Base-by-base conservation (phyloP, 2,329 filamentous ascomycete genomes). In the Diaporthe amygdali region DNA sequence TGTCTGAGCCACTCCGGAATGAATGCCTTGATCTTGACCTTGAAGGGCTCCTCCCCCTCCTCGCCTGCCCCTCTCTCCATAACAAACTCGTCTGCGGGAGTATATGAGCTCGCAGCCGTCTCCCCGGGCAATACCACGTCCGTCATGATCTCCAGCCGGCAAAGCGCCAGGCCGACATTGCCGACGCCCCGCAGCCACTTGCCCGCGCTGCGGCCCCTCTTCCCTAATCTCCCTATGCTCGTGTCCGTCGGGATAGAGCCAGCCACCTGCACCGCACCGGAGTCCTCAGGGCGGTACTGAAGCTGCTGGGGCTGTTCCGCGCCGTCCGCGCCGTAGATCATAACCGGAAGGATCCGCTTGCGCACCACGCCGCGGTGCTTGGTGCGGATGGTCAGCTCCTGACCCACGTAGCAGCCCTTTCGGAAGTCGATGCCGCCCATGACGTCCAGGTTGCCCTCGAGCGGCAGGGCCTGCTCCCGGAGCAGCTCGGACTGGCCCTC, bases 361-460 rank as follows among this genome's bases (percentile, higher is more conserved):
- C 96, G 88, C 49, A 99, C 94, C 20, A 99, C 94, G 27, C 96
- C 96, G 15, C 93, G 95, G 82, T 99, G 96, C 80, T 95, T 93
- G 1, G 96, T 99, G 51, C 96, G 92, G 75, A 98, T 97, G 1
- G 96, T 98, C 74, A 99, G 88, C 81, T 99, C 96, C 82, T 99
- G 96, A 0, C 96, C 96, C 9, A 98, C 90, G 81, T 99, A 99
- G 83, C 96, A 99, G 9, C 96, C 96, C 84, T 99, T 99, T 78
- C 91, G 91, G 84, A 96, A 99, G 82, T 98, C 94, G 75, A 99
- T 92, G 32, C 91, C 96, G 59, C 89, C 88, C 87, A 94, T 94
- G 72, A 94, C 84, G 81, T 99, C 96, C 79, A 98, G 88, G 80
- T 98, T 98, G 78, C 88, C 92, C 82, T 98, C 96, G 81, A 95